These are phyloP conservation scores for Globisporangium takayamanum DNA, from an alignment of 352 stramenopile species.

Conservation along the genomic window DNA sequence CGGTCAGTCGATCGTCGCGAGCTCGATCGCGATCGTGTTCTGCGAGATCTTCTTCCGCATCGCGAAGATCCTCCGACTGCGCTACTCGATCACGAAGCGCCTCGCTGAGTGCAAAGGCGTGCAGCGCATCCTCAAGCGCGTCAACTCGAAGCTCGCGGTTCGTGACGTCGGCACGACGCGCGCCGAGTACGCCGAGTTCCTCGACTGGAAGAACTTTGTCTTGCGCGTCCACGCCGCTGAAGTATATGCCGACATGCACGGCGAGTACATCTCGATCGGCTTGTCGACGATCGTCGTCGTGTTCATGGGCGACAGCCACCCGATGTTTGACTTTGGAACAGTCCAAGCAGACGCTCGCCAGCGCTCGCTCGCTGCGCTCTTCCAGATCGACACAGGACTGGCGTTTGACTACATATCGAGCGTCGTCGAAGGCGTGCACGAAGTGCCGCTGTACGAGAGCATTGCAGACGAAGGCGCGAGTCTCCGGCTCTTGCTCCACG, in stretches of 20 bases:
- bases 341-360: not conserved
- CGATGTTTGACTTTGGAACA: slow-evolving; percentile 15
- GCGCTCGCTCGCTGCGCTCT: slow-evolving; percentile 7
- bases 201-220: slow-evolving; percentile 33
- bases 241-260: slow-evolving; percentile 45
- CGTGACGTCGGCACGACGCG: slow-evolving; percentile 18
- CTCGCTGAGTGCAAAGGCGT: slow-evolving; percentile 22
- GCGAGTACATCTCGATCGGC: slow-evolving; percentile 41
- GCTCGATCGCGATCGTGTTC: slow-evolving; percentile 22
- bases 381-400: slow-evolving; percentile 19
- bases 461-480: slow-evolving; percentile 21
- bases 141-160: slow-evolving; percentile 25
- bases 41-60: slow-evolving; percentile 29
- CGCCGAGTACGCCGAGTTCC: slow-evolving; percentile 26
- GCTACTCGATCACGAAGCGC: slow-evolving; percentile 15
- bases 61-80: slow-evolving; percentile 26
- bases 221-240: slow-evolving; percentile 32
- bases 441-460: slow-evolving; percentile 32
- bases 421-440: slow-evolving; percentile 29
- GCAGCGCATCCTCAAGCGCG: slow-evolving; percentile 21
- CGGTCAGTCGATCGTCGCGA: slow-evolving; percentile 9
- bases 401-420: slow-evolving; percentile 26
- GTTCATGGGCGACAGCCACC: slow-evolving; percentile 15
- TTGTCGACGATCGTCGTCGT: slow-evolving; percentile 20
- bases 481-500: slow-evolving; percentile 18